Evolutionary conservation across 768 basidiomycete genomes (phyloP), one percentile per base, ranked within the genome.

Genomic region (Tylopilus balloui): DNA sequence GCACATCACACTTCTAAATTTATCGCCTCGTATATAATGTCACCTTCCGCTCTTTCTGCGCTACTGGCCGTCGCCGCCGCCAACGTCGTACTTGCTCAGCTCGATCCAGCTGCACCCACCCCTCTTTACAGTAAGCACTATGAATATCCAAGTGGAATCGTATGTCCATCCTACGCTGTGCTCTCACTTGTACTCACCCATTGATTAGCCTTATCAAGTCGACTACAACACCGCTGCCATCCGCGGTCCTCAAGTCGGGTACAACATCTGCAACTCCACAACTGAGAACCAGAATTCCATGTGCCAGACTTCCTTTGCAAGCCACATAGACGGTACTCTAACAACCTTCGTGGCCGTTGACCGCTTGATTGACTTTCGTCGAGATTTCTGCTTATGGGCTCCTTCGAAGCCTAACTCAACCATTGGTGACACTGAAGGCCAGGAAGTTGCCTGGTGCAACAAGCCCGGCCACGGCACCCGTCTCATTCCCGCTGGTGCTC

Each of bases 371-470:
- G 25, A 41, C 27, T 15, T 1, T 9, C 31, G 21, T 37, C 11
- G 0, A 87, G 86, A 88, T 59, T 87, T 84, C 65, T 88, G 86
- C 54, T 57, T 87, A 0, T 87, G 82, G 80, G 81, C 73, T 25
- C 78, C 83, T 0, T 56, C 72, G 1, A 66, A 67, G n/a, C 70
- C 76, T 4, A 71, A 79, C 62, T 71, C 75, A 13, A 65, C 69
- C 15, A 81, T 92, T 37, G 83, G 76, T 28, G 74, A 85, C 51
- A 77, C 77, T 3, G 90, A 92, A 62, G 81, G 77, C 35, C 71
- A 80, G 61, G 81, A 80, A 59, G 84, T 92, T 10, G 80, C 87
- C 1, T 92, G 79, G 77, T 92, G 88, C 69, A 79, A 81, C n/a
- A 80, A 84, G 62, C 74, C 75, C 2, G 79, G 78, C 6, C 79